A percentile compares a stretch with the other conserved stretches of the same genome.
Conservation (phyloP, 2,329 filamentous ascomycete species). For the Aspergillus pseudonomiae region DNA sequence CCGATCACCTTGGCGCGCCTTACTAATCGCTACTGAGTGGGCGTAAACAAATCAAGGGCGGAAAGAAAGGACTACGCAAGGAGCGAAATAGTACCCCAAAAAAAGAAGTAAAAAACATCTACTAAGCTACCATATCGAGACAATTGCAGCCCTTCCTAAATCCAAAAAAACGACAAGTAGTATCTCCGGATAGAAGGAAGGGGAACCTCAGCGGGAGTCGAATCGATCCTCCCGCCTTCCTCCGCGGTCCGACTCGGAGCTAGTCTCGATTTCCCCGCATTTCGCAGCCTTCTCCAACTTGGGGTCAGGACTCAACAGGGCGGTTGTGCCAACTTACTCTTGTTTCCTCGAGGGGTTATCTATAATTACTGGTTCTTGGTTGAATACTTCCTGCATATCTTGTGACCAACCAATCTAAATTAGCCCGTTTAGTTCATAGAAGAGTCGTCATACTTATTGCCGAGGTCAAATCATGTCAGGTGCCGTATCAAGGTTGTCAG, state of each 20-base stretch:
- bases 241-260: constrained; percentile 11
- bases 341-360: not conserved
- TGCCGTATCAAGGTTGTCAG: constrained; percentile 31
- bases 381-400: not conserved
- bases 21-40: not conserved
- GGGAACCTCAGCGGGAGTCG: not conserved
- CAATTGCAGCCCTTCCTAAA: too few species aligned
- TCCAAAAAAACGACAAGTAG: too few species aligned
- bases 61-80: not conserved
- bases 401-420: not conserved
- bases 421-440: not conserved
- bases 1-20: not conserved
- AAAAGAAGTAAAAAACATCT: not conserved
- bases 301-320: not conserved
- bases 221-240: not conserved
- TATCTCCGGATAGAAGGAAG: not conserved
- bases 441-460: not conserved
- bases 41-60: too few species aligned
- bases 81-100: not conserved
- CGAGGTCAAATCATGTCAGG: constrained; percentile 27
- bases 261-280: constrained; percentile 5
- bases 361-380: not conserved
- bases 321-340: not conserved
- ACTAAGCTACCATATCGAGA: too few species aligned
- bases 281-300: constrained; percentile 2